Evolutionary conservation across 495 filamentous ascomycete genomes (phyloP).

Genomic region (Penicillium antarcticum): DNA sequence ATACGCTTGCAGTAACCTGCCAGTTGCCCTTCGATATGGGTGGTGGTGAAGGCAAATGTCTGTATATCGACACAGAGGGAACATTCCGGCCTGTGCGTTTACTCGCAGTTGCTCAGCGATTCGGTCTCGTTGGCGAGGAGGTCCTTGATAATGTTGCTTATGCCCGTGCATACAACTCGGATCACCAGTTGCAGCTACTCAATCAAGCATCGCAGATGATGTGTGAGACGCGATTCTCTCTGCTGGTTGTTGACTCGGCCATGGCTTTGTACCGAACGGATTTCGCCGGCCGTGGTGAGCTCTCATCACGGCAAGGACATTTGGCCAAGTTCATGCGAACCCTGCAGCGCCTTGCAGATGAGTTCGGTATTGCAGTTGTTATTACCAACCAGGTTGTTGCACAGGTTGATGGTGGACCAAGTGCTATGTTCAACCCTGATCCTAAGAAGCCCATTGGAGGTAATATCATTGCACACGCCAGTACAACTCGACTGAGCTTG

Average conservation of each 20-base stretch:
- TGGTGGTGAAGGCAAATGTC: constrained; percentile 94
- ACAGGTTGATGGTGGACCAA: constrained; percentile 93
- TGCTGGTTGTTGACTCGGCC: constrained; percentile 91
- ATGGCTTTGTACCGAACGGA: constrained; percentile 95
- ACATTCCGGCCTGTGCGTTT: constrained; percentile 92
- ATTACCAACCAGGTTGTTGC: constrained; percentile 99
- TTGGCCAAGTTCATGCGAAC: constrained; percentile 97
- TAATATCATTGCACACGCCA: constrained; percentile 97
- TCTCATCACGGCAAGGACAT: constrained; percentile 85
- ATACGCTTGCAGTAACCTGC: constrained; percentile 97
- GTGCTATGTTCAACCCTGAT: constrained; percentile 97
- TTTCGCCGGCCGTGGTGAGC: constrained; percentile 89
- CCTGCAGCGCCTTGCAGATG: constrained; percentile 89
- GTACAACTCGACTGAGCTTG: constrained; percentile 82
- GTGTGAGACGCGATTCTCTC: constrained; percentile 96
- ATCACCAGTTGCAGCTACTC: constrained; percentile 91
- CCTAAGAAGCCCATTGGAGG: constrained; percentile 99
- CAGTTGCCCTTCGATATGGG: constrained; percentile 99
- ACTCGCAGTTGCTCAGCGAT: constrained; percentile 87
- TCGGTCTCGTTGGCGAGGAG: constrained; percentile 91
- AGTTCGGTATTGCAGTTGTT: constrained; percentile 97
- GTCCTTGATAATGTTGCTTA: constrained; percentile 98
- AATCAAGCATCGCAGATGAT: constrained; percentile 97
- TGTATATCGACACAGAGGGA: constrained; percentile 99
- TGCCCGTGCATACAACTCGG: constrained; percentile 95